phyloP scores from a whole-genome alignment of 208 protist species.

The Willaertia magna region DNA sequence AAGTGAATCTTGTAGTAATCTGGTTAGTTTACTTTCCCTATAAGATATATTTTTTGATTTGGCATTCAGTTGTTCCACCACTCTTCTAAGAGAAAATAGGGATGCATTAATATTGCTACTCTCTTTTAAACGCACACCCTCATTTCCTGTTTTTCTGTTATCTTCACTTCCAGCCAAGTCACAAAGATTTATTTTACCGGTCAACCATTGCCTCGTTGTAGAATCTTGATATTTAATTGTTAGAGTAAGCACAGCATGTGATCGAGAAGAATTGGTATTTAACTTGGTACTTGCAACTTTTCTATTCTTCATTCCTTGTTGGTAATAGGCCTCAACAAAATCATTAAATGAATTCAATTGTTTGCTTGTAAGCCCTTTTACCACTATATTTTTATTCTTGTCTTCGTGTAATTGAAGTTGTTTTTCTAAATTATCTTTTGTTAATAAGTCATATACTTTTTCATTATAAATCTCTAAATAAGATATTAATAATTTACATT shows the following conservation, averaged over 20 bases:
- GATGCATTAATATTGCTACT: constrained; percentile 51
- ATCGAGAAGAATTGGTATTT: constrained; percentile 13
- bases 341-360: neutral
- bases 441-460: constrained; percentile 29
- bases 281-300: constrained; percentile 13
- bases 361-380: constrained; percentile 7
- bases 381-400: constrained; percentile 20
- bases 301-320: constrained; percentile 11
- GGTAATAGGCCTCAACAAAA: neutral
- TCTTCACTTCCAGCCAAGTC: constrained; percentile 63
- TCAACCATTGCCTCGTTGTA: neutral
- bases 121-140: constrained; percentile 5
- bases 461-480: constrained; percentile 39
- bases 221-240: neutral
- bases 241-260: neutral
- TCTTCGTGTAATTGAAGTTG: constrained; percentile 5
- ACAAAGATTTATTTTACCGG: constrained; percentile 64
- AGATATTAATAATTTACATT: constrained; percentile 15
- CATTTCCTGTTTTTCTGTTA: constrained; percentile 27
- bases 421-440: neutral
- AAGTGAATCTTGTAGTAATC: constrained; percentile 53
- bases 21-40: constrained; percentile 40
- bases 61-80: constrained; percentile 42
- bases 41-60: constrained; percentile 46
- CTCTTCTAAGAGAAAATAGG: constrained; percentile 44